Base-by-base conservation (phyloP, 805 yeast species). In the Metschnikowia orientalis region DNA sequence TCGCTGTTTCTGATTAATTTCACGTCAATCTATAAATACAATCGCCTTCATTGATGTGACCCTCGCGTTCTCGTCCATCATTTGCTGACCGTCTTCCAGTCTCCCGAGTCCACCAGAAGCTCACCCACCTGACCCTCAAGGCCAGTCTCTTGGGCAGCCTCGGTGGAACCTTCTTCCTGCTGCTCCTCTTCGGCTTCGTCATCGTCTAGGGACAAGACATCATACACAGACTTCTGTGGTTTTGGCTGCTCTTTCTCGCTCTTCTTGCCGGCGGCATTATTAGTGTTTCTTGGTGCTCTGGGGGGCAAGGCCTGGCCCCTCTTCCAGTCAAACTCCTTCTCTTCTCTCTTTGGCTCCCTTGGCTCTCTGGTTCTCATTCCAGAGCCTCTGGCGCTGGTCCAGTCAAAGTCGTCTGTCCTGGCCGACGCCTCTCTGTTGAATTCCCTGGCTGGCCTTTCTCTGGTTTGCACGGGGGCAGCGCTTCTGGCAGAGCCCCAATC, bases 401-500 rank as follows among this genome's bases (percentile, higher is more conserved):
- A 56, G 37, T 56, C 59, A 30, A 39, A 39, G 13, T 50, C 45
- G 16, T 45, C 49, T 21, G 40, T 43, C 44, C 56, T 54, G 50
- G 42, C 21, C 12, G 22, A 26, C 6, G 23, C 23, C 2, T 35
- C 39, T 17, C 37, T 29, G 14, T 35, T 34, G 23, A 29, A 23
- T 21, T 23, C 17, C 8, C 25, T 10, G 19, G 32, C 35, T 28
- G 44, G 30, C 44, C 57, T 54, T 41, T 59, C 61, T 42, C 63
- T 52, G 32, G 63, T 59, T 21, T 66, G 64, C 50, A 62, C 58
- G 2, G 56, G 41, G 5, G 47, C 51, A 22, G 46, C 43, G 21
- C 50, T 41, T 47, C 57, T 65, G 46, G 64, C 71, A 48, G 58
- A 27, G 26, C 63, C 53, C 71, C 71, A 64, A 48, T 64, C 69